Conservation (phyloP, 371 early-diverging fungal species). For the Lichtheimia corymbifera region DNA sequence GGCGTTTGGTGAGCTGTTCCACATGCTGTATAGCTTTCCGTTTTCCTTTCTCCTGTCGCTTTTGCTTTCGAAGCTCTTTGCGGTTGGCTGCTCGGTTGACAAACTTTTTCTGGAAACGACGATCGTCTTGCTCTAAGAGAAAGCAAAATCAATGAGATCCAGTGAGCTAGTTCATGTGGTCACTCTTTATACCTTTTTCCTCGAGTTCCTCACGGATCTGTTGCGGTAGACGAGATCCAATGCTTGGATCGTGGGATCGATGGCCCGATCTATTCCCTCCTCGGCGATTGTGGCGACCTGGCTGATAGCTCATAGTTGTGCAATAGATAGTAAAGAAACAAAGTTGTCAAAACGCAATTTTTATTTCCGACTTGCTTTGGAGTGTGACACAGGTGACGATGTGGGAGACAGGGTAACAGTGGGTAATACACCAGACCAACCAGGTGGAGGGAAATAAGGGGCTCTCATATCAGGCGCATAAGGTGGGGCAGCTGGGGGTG, state of each 20-base stretch:
- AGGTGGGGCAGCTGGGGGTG: not conserved
- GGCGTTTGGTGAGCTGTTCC: conserved; percentile 27
- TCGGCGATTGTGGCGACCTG: not conserved
- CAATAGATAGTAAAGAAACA: too few relatives aligned
- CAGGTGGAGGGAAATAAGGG: conserved; percentile 9
- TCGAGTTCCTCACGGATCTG: conserved; percentile 40
- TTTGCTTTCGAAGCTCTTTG: conserved; percentile 44
- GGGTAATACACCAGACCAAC: conserved; percentile 5
- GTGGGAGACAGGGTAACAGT: not conserved
- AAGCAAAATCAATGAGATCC: not conserved
- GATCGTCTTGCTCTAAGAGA: conserved; percentile 30
- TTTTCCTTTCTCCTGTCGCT: conserved; percentile 42
- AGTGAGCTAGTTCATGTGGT: not conserved
- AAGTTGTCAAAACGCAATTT: too few relatives aligned
- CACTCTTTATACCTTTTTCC: conserved; percentile 28
- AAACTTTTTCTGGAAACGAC: conserved; percentile 37
- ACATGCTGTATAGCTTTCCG: conserved; percentile 28
- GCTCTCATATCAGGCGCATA: not conserved
- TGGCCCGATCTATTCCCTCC: conserved; percentile 1
- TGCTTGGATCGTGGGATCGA: conserved; percentile 11
- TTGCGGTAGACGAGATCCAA: conserved; percentile 35
- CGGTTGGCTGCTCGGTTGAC: conserved; percentile 30
- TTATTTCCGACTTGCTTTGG: too few relatives aligned
- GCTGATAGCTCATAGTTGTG: not conserved
- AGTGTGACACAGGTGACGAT: too few relatives aligned